phyloP scores from a whole-genome alignment of 179 eudicot species.

The Corrigiola litoralis region DNA sequence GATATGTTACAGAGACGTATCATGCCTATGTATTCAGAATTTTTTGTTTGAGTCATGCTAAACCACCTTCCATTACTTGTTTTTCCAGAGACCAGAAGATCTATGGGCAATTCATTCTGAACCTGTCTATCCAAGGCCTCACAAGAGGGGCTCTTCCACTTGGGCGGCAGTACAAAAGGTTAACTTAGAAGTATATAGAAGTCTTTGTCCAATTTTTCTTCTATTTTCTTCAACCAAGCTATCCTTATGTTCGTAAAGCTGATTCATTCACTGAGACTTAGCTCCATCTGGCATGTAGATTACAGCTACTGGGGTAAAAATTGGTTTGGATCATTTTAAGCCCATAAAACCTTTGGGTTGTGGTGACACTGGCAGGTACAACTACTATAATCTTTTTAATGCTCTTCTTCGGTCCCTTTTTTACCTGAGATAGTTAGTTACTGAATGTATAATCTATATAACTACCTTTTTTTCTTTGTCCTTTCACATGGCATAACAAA shows the following conservation, averaged over 20 bases:
- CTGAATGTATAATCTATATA: not conserved
- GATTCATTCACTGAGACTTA: not conserved
- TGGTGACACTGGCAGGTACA: slow-evolving; percentile 54
- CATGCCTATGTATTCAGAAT: no score
- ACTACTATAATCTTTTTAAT: slow-evolving; percentile 2
- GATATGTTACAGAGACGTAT: no score
- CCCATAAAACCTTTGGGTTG: slow-evolving; percentile 51
- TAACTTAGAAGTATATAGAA: not conserved
- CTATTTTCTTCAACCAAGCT: not conserved
- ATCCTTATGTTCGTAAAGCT: not conserved
- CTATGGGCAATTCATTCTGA: slow-evolving; percentile 49
- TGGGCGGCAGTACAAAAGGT: slow-evolving; percentile 53
- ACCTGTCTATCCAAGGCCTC: slow-evolving; percentile 47
- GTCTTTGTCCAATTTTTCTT: not conserved
- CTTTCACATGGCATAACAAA: no score
- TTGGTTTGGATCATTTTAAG: slow-evolving; percentile 44
- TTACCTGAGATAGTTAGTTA: not conserved
- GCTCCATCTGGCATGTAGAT: slow-evolving; percentile 21
- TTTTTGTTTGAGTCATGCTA: no score
- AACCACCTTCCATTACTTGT: no score
- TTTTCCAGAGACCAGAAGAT: slow-evolving; percentile 50
- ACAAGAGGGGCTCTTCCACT: slow-evolving; percentile 34
- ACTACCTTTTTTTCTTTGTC: no score
- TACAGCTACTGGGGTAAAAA: slow-evolving; percentile 31
- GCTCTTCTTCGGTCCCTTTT: not conserved